Base-by-base conservation (phyloP, 176 grass and related monocot genomes). In the Neostapfia colusana region DNA sequence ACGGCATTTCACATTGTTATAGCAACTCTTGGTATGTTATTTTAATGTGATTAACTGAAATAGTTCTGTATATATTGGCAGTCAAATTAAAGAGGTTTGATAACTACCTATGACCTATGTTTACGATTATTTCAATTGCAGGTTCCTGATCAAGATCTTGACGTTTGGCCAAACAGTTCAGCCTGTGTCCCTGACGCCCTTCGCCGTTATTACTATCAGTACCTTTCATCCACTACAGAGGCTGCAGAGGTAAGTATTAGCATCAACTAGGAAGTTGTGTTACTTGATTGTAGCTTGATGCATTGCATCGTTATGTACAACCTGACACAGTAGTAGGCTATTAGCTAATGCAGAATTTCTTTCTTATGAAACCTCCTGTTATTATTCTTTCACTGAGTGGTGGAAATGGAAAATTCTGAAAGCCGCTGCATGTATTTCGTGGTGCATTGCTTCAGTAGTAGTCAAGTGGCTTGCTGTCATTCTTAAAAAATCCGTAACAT, bases 121-220 rank as follows among this genome's bases (percentile, higher is more conserved):
- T 39, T 37, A 37, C 26, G 35, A 75, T 49, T 45, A 82, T 80
- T 13, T 66, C 72, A 50, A 69, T 83, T 92, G 41, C 67, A 92
- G 91, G 91, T 92, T 80, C 84, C 85, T 74, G 91, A 98, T 85
- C 89, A 90, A 63, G 90, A 98, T 77, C 91, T 98, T 79, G 91
- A 98, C 71, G 72, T 92, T 54, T 98, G 89, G 91, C 65, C 87
- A 54, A 94, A 90, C 73, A 90, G 85, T 93, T 86, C 91, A 85
- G 95, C 87, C 67, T 86, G 84, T 88, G 95, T 94, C 37, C 84
- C 89, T 83, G 95, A 98, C 88, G 95, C 95, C 68, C 82, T 98
- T 60, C 89, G 89, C 38, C 86, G 95, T 66, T 94, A 94, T 84
- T 98, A 98, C 81, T 98, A 94, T 85, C 91, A 94, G 43, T 98